Evolutionary conservation across 2,329 filamentous ascomycete species (phyloP).

Genomic region (Didymella glomerata): DNA sequence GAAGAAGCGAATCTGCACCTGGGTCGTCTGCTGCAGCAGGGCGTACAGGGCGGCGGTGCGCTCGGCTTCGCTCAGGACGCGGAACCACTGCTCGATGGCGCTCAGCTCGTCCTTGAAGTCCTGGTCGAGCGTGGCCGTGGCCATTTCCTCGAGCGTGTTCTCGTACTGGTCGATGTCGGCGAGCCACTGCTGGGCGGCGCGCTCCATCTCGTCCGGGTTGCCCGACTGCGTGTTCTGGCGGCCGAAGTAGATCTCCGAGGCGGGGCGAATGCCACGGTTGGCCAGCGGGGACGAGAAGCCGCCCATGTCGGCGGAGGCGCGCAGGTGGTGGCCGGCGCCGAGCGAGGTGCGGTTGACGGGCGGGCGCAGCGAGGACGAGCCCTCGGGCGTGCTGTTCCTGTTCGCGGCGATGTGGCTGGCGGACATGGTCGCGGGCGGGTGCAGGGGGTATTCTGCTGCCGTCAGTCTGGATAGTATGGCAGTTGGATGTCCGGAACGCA

Average conservation of each 20-base stretch:
- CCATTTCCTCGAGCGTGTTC: conserved; percentile 99
- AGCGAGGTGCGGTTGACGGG: conserved; percentile 78
- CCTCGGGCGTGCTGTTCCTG: conserved; percentile 97
- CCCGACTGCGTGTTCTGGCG: conserved; percentile 73
- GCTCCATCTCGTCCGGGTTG: conserved; percentile 85
- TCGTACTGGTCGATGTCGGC: conserved; percentile 99
- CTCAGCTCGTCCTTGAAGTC: conserved; percentile 99
- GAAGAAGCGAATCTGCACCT: conserved; percentile 99
- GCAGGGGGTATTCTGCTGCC: background rate
- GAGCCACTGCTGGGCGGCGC: conserved; percentile 97
- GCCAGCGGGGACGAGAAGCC: conserved; percentile 76
- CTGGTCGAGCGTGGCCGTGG: conserved; percentile 95
- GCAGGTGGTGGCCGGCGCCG: conserved; percentile 82
- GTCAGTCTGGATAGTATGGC: background rate
- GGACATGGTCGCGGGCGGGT: conserved; percentile 53
- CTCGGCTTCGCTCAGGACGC: conserved; percentile 95
- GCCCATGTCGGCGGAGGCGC: conserved; percentile 95
- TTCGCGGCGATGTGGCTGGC: conserved; percentile 66
- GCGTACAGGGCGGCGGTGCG: conserved; percentile 95
- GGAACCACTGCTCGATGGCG: conserved; percentile 99
- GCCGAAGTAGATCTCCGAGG: conserved; percentile 91
- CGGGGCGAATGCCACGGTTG: conserved; percentile 84
- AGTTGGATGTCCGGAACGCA: background rate
- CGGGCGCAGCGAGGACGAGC: conserved; percentile 82
- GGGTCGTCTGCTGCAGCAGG: conserved; percentile 95